Evolutionary conservation across 129 eudicot species (phyloP).

Genomic region (Centrapalus pauciflorus): DNA sequence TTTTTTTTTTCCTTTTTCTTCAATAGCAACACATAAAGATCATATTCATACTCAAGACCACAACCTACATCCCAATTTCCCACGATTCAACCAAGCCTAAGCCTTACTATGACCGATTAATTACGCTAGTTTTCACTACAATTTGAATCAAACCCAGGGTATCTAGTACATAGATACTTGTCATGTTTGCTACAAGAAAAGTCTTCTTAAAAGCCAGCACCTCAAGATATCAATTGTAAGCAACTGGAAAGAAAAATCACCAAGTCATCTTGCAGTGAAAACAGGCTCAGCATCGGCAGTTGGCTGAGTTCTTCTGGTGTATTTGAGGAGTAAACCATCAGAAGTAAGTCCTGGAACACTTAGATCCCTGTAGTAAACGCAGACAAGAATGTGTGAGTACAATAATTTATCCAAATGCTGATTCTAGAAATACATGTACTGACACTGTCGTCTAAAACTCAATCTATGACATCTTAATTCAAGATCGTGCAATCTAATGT

Average conservation of each 20-base stretch:
- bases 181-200: not conserved
- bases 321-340: conserved; percentile 88
- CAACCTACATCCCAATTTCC: not conserved
- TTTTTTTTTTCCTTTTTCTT: too few species aligned
- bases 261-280: conserved; percentile 65
- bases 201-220: not conserved
- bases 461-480: not conserved
- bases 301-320: conserved; percentile 89
- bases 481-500: not conserved
- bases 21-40: too few species aligned
- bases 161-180: conserved; percentile 7
- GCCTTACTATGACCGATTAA: not conserved
- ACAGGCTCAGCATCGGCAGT: conserved; percentile 72
- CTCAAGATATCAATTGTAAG: too few species aligned
- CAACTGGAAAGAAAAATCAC: not conserved
- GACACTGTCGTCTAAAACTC: not conserved
- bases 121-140: not conserved
- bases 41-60: not conserved
- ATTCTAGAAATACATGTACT: not conserved
- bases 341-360: conserved; percentile 95
- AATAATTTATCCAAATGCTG: not conserved
- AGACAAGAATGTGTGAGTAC: not conserved
- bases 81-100: not conserved
- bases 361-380: conserved; percentile 58
- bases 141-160: not conserved